Evolutionary conservation across 768 basidiomycete genomes (phyloP), one percentile per base, ranked within the genome.

Genomic region (Xerocomus potaroensis): DNA sequence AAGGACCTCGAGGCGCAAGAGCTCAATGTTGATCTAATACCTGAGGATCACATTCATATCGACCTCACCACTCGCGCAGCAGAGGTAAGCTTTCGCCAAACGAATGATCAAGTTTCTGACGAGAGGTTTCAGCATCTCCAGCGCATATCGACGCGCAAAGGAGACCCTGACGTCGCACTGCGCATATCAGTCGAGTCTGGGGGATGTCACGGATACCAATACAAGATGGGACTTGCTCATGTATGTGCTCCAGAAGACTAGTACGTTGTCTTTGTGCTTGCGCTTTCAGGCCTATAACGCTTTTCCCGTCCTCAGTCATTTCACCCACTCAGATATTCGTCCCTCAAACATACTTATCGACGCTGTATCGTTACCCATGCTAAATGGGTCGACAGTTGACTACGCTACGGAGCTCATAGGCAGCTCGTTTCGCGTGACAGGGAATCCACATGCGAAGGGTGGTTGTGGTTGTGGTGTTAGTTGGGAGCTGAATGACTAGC

Each of bases 121-220:
- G 41, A 49, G 9, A 41, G 21, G 30, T 21, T 48, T 4, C 6
- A 94, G 91, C 90, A 90, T 85, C 72, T 96, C 4, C 71, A 75
- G 35, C 64, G 69, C 35, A 88, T 96, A 48, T 76, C 88, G 8
- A 57, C 71, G 14, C 72, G 81, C 29, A 78, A 87, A 59, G 71
- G 80, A 10, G 75, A 85, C 54, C 64, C 80, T 0, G 61, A 77
- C 37, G 75, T 88, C 23, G 87, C 84, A 3, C 71, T 96, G 27
- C 73, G 93, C 51, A 76, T 98, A 51, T 72, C 81, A 1, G 91
- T 98, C n/a, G 92, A 96, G 59, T 88, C 86, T 15, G 94, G 94
- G 12, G 94, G 94, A 21, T 98, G 94, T 59, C 93, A 98, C 64
- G 94, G 94, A 32, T 96, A 96, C 66, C 91, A 96, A 59, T 95